Evolutionary conservation across 805 yeast genomes (phyloP).

Genomic region (Metschnikowia santaceciliae): DNA sequence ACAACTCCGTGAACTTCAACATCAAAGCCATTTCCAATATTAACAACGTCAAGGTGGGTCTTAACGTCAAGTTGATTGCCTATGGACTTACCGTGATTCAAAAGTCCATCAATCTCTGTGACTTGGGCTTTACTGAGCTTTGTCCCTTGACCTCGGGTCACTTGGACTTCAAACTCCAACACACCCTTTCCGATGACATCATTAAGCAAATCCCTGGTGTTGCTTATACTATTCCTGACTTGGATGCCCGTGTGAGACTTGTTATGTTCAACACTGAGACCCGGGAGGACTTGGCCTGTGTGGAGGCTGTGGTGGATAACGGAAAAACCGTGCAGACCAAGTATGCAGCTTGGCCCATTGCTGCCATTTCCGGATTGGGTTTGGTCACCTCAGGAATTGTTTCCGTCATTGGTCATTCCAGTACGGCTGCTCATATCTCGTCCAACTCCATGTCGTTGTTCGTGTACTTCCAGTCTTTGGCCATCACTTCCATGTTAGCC

Average conservation of each 20-base stretch:
- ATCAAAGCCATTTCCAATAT: constrained; percentile 77
- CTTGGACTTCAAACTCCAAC: constrained; percentile 59
- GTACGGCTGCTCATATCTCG: constrained; percentile 96
- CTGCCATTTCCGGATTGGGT: constrained; percentile 85
- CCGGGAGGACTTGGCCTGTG: constrained; percentile 72
- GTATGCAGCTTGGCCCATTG: constrained; percentile 85
- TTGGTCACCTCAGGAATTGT: constrained; percentile 82
- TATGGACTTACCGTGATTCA: constrained; percentile 72
- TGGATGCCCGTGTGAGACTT: constrained; percentile 88
- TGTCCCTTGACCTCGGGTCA: constrained; percentile 91
- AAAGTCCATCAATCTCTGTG: constrained; percentile 60
- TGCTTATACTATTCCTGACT: constrained; percentile 88
- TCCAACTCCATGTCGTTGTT: constrained; percentile 90
- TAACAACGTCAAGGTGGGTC: constrained; percentile 59
- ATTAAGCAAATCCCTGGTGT: constrained; percentile 65
- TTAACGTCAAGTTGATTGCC: constrained; percentile 62
- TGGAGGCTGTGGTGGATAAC: constrained; percentile 78
- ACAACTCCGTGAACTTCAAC: constrained; percentile 58
- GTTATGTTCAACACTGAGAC: constrained; percentile 44
- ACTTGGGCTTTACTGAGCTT: constrained; percentile 38
- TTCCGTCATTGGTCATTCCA: constrained; percentile 82
- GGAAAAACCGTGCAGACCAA: constrained; percentile 92
- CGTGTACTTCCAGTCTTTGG: constrained; percentile 89
- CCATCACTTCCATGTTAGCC: constrained; percentile 93
- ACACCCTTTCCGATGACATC: constrained; percentile 40